A percentile compares a stretch with the other conserved stretches of the same genome.
These are phyloP conservation scores for Collybia sp. DNA, from an alignment of 768 basidiomycete genomes.

Conservation along the genomic window DNA sequence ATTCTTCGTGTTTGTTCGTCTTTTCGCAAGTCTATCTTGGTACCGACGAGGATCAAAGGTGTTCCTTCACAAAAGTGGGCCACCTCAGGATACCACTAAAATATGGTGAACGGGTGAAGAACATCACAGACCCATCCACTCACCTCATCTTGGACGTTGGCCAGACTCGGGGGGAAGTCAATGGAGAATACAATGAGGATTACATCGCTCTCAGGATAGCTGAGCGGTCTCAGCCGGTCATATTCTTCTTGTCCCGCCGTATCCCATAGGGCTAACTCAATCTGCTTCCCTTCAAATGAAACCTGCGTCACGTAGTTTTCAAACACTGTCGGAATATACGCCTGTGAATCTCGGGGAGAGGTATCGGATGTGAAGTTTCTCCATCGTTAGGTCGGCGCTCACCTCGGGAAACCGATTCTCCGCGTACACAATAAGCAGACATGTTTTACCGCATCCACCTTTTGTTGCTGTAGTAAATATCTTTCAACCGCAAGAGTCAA, in stretches of 20 bases:
- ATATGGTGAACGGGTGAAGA: not conserved
- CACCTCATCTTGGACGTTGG: slow-evolving; percentile 88
- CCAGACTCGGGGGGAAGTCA: slow-evolving; percentile 88
- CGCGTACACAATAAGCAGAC: slow-evolving; percentile 93
- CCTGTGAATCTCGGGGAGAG: slow-evolving; percentile 38
- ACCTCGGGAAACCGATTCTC: slow-evolving; percentile 97
- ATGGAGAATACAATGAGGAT: slow-evolving; percentile 93
- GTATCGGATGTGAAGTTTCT: slow-evolving; percentile 10
- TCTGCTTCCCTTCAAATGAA: slow-evolving; percentile 78
- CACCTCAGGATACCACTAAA: slow-evolving; percentile 89
- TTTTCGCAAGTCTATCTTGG: slow-evolving; percentile 86
- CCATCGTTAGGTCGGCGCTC: slow-evolving; percentile 14
- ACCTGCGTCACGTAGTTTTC: slow-evolving; percentile 92
- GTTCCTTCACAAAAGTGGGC: slow-evolving; percentile 89
- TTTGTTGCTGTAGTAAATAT: slow-evolving; percentile 14
- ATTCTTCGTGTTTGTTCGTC: slow-evolving; percentile 85
- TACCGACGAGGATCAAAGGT: slow-evolving; percentile 87
- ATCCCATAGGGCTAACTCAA: slow-evolving; percentile 98
- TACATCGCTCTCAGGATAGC: slow-evolving; percentile 86
- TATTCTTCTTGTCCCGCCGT: slow-evolving; percentile 98
- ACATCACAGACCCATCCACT: slow-evolving; percentile 10
- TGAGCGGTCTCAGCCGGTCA: slow-evolving; percentile 80
- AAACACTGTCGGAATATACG: slow-evolving; percentile 91
- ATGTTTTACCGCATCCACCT: slow-evolving; percentile 92
- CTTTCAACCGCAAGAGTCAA: not conserved